Evolutionary conservation across 148 eudicot species (phyloP), one percentile per base, ranked within the genome.

Genomic region (Nepenthes gracilis): DNA sequence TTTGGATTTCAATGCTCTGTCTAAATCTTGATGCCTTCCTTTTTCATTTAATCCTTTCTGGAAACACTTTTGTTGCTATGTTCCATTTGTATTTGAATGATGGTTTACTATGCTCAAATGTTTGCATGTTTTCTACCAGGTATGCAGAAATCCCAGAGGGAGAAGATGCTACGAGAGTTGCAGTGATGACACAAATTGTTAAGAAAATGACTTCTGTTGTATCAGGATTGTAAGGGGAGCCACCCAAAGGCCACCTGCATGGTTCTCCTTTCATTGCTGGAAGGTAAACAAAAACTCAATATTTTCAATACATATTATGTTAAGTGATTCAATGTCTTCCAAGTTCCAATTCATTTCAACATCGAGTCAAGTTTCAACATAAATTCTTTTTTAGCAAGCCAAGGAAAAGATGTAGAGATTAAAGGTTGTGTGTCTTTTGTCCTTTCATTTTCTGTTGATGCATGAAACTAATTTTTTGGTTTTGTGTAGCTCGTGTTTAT

Each of bases 121-220:
- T 54, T 47, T 45, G n/a, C 53, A 15, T 67, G 49, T 32, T 36
- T 55, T 33, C 49, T 57, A 47, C 55, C 72, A 90, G 97, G 84
- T 90, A 10, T 74, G 74, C 65, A 72, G 72, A 68, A 95, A 90
- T 63, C 87, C 91, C 14, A 85, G 97, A 76, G 87, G 95, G 97
- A 95, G 97, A 55, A 79, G 97, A 76, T 77, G 77, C 63, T 90
- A 87, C 40, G 97, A 90, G 69, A 67, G 82, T 72, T 87, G 72
- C 37, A 70, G 92, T 61, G 97, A 90, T 57, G 82, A 87, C 70
- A 67, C 86, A 82, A 65, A 70, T 83, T 69, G 89, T 90, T 58
- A 77, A 82, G 76, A 81, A 84, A 64, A 87, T 90, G 97, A 78
- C 91, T 67, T 63, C 80, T 49, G 71, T 81, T 49, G 75, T 90